Base-by-base conservation (phyloP, 2,329 filamentous ascomycete species). In the Phaeoacremonium minimum region DNA sequence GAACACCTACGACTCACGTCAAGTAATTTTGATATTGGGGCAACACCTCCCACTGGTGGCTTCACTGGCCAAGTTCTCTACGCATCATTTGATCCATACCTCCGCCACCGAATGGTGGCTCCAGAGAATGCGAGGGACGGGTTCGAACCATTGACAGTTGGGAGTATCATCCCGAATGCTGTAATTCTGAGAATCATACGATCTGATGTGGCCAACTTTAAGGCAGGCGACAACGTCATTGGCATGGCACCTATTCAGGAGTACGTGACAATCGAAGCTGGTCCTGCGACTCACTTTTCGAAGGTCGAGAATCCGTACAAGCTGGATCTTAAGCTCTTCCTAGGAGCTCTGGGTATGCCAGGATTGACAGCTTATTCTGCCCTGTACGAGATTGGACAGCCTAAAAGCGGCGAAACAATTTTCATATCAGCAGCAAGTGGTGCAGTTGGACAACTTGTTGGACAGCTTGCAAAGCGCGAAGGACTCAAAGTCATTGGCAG, bases 291-390 rank as follows among this genome's bases (percentile, higher is more conserved):
- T 9, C 22, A 26, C 9, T 26, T 26, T n/a, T n/a, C 9, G 9
- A 9, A 9, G 9, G 9, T 26, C 9, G 22, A 26, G 9, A 26
- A n/a, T n/a, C 22, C 22, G 22, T 9, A 26, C 9, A n/a, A n/a
- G 22, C 9, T 26, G n/a, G 22, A 26, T n/a, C 32, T 14, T 4
- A 19, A 20, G 7, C 18, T 19, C 4, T 22, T 33, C 16, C 11
- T 33, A 4, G 18, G 32, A 3, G 16, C 17, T 4, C 13, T 33
- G 30, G 64, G 64, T 29, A 64, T 67, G 61, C 61, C 83, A 0
- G 83, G 81, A 3, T 55, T 85, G 37, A 86, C 83, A 0, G 83
- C 83, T 2, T 87, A 83, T 56, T 83, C 84, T 39, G 81, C 82
- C 6, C 68, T 87, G 46, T 56, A 78, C 42, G 72, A 83, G 32